Evolutionary conservation across 2,329 filamentous ascomycete species (phyloP).

Genomic region (Huntiella moniliformis): DNA sequence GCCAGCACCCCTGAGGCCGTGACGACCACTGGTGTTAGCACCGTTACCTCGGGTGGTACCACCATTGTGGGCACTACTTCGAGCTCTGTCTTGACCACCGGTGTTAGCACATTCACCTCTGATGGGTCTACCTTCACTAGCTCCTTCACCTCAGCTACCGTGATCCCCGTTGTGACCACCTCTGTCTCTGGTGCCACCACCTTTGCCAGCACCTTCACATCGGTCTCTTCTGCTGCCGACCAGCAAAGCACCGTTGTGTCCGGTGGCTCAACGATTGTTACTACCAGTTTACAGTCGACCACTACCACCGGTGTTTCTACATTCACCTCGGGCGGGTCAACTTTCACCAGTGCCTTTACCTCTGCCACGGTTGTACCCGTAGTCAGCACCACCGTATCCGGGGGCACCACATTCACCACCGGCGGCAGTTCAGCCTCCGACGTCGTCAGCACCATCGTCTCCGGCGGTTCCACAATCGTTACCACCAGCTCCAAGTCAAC

Average conservation of each 20-base stretch:
- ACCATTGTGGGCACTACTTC: background rate
- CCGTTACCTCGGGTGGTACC: constrained; percentile 13
- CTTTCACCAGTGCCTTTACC: background rate
- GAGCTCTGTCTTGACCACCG: background rate
- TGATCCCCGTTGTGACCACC: background rate
- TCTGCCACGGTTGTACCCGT: background rate
- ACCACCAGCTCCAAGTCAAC: no score
- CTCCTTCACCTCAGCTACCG: background rate
- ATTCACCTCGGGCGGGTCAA: background rate
- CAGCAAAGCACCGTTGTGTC: background rate
- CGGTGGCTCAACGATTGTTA: background rate
- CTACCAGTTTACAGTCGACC: background rate
- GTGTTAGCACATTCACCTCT: background rate
- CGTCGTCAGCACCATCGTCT: background rate
- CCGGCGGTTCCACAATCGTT: no score
- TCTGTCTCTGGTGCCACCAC: background rate
- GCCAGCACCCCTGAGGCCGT: background rate
- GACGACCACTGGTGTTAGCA: background rate
- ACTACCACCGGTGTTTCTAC: background rate
- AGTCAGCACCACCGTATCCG: background rate
- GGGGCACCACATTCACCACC: background rate
- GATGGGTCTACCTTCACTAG: background rate
- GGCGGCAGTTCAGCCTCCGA: background rate
- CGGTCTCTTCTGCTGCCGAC: no score
- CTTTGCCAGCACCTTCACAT: background rate